A percentile compares a stretch with the other conserved stretches of the same genome.
phyloP scores from a whole-genome alignment of 2,329 filamentous ascomycete genomes.

The Spiromastix sp. region DNA sequence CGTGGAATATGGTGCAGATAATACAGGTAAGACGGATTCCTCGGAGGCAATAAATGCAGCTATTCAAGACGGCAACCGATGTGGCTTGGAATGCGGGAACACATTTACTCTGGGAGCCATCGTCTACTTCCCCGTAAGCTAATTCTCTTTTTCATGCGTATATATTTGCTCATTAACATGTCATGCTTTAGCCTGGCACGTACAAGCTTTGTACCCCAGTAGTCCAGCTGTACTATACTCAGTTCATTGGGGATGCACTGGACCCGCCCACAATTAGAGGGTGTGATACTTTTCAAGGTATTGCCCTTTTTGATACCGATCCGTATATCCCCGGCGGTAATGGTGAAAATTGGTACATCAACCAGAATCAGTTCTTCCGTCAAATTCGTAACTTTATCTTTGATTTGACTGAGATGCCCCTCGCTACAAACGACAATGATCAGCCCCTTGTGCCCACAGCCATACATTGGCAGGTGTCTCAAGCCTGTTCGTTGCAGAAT shows the following conservation, averaged over 20 bases:
- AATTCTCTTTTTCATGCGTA: not conserved
- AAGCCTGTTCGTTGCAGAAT: slow-evolving; percentile 62
- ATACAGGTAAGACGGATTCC: slow-evolving; percentile 58
- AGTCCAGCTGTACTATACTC: slow-evolving; percentile 78
- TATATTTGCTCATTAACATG: not conserved
- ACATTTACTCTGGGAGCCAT: slow-evolving; percentile 72
- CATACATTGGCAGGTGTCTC: slow-evolving; percentile 68
- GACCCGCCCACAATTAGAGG: slow-evolving; percentile 3
- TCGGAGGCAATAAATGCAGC: slow-evolving; percentile 78
- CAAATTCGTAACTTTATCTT: slow-evolving; percentile 66
- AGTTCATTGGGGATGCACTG: slow-evolving; percentile 70
- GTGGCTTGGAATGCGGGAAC: slow-evolving; percentile 71
- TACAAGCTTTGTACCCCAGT: slow-evolving; percentile 72
- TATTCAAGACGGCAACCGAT: slow-evolving; percentile 66
- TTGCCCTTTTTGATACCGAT: slow-evolving; percentile 60
- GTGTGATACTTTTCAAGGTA: slow-evolving; percentile 4
- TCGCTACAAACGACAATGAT: slow-evolving; percentile 18
- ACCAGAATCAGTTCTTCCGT: slow-evolving; percentile 64
- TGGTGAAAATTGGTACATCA: slow-evolving; percentile 57
- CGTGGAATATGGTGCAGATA: slow-evolving; percentile 5
- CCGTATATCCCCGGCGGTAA: slow-evolving; percentile 51
- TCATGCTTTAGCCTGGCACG: slow-evolving; percentile 47
- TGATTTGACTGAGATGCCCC: slow-evolving; percentile 52
- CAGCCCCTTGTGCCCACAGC: slow-evolving; percentile 9
- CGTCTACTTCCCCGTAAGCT: slow-evolving; percentile 67